Base-by-base conservation (phyloP, 169 alveolate species). In the Cryptosporidium viatorum region DNA sequence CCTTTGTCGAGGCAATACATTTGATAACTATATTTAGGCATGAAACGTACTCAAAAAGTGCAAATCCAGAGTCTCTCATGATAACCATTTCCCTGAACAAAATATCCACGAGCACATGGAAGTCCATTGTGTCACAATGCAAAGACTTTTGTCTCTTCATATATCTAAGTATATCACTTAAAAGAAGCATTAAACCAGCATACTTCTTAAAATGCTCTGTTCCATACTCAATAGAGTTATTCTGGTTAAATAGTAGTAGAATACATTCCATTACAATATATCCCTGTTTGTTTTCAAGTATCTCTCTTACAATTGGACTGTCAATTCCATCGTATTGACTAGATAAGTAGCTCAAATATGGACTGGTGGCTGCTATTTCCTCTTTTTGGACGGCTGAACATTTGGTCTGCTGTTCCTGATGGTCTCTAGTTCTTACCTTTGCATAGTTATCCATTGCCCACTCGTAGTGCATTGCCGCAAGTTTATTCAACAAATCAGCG, bases 301-400 rank as follows among this genome's bases (percentile, higher is more conserved):
- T 62, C 39, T 60, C 86, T 1, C 70, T 33, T 23, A 80, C 67
- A 12, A 80, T 50, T 18, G 89, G 89, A 14, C 89, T 80, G n/a
- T 80, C 89, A n/a, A 80, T 58, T n/a, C 89, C 89, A 50, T 80
- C 89, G 62, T 80, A 80, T 62, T 80, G 89, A 45, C 89, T 80
- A 6, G 89, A 80, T n/a, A 80, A 48, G 45, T 80, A 80, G 16
- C 70, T 65, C 74, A 80, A 60, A 50, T 80, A 80, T 26, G 89
- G 89, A 7, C 80, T 80, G 5, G 84, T 26, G 4, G 59, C 39
- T 33, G 21, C 29, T 23, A 51, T 58, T 33, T 41, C 52, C 9
- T 31, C 52, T 18, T 45, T 55, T 35, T 37, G 3, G 31, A 26
- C 23, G 16, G 26, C 18, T 2, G 45, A 29, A 0, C 26, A 35